phyloP scores from a whole-genome alignment of 2,329 filamentous ascomycete species.

The Pleurostoma richardsiae region DNA sequence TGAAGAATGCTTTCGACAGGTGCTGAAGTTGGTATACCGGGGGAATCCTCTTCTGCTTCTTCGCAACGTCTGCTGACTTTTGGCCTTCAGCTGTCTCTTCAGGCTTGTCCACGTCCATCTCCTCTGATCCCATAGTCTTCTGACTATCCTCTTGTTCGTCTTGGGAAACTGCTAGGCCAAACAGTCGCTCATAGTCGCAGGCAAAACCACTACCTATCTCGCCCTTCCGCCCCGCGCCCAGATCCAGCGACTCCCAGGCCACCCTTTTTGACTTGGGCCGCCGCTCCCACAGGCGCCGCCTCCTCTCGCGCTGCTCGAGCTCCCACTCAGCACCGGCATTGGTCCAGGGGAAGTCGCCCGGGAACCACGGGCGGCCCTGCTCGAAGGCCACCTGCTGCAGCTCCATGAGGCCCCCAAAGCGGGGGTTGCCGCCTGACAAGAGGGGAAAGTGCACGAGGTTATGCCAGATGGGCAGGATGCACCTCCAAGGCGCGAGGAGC shows the following conservation, averaged over 20 bases:
- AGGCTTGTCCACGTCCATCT: slow-evolving; percentile 11
- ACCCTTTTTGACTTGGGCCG: slow-evolving; percentile 77
- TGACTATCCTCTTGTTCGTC: slow-evolving; percentile 3
- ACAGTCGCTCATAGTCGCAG: slow-evolving; percentile 76
- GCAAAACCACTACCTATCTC: slow-evolving; percentile 79
- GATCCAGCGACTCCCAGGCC: slow-evolving; percentile 68
- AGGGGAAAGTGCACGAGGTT: slow-evolving; percentile 77
- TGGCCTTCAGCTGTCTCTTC: slow-evolving; percentile 6
- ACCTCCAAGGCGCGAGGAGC: slow-evolving; percentile 84
- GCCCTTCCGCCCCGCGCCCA: slow-evolving; percentile 70
- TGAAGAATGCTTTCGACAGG: slow-evolving; percentile 29
- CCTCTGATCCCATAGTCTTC: slow-evolving; percentile 5
- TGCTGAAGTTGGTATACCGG: slow-evolving; percentile 19
- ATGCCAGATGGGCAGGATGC: slow-evolving; percentile 81
- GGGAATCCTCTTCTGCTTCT: slow-evolving; percentile 1
- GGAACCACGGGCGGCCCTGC: slow-evolving; percentile 74
- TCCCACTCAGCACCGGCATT: slow-evolving; percentile 78
- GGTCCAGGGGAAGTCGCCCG: slow-evolving; percentile 77
- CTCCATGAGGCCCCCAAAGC: slow-evolving; percentile 79
- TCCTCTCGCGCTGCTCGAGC: slow-evolving; percentile 53
- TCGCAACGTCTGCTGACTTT: not conserved
- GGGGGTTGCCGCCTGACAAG: slow-evolving; percentile 72
- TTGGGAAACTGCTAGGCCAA: slow-evolving; percentile 27
- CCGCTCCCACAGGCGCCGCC: slow-evolving; percentile 64
- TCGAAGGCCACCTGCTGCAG: slow-evolving; percentile 79